These are phyloP conservation scores for Panicum hallii DNA, from an alignment of 202 grass and related monocot species.

Conservation along the genomic window DNA sequence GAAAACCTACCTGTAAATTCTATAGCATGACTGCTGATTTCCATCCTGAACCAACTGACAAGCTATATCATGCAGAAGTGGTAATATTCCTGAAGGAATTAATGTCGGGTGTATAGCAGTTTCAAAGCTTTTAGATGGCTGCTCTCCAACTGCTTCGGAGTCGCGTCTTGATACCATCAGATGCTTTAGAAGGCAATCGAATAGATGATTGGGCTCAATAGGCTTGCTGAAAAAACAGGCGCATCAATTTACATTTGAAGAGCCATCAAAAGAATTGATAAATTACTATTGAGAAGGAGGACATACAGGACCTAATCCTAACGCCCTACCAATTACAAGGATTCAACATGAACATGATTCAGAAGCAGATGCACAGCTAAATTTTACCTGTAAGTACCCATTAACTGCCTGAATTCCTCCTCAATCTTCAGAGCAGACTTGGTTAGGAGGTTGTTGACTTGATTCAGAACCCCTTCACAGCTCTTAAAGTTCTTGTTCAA, in stretches of 20 bases:
- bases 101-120: conserved; percentile 51
- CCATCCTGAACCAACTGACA: conserved; percentile 80
- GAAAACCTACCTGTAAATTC: conserved; percentile 75
- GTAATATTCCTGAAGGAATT: conserved; percentile 71
- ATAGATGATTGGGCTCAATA: conserved; percentile 61
- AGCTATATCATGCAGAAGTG: conserved; percentile 78
- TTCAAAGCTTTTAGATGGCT: conserved; percentile 63
- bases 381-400: conserved; percentile 66
- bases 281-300: background rate
- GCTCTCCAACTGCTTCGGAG: conserved; percentile 29
- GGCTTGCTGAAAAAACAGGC: conserved; percentile 72
- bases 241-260: conserved; percentile 34
- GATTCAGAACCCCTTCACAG: conserved; percentile 56
- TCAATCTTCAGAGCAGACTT: conserved; percentile 64
- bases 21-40: conserved; percentile 74
- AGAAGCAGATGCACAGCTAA: conserved; percentile 6
- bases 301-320: conserved; percentile 11
- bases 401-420: conserved; percentile 69
- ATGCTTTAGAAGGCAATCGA: conserved; percentile 57
- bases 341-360: conserved; percentile 15
- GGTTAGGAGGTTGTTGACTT: conserved; percentile 56
- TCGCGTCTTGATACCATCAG: conserved; percentile 36
- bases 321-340: conserved; percentile 14
- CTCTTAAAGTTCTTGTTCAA: conserved; percentile 57
- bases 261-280: background rate